phyloP scores from a whole-genome alignment of 495 filamentous ascomycete species.

The Hamigera avellanea region DNA sequence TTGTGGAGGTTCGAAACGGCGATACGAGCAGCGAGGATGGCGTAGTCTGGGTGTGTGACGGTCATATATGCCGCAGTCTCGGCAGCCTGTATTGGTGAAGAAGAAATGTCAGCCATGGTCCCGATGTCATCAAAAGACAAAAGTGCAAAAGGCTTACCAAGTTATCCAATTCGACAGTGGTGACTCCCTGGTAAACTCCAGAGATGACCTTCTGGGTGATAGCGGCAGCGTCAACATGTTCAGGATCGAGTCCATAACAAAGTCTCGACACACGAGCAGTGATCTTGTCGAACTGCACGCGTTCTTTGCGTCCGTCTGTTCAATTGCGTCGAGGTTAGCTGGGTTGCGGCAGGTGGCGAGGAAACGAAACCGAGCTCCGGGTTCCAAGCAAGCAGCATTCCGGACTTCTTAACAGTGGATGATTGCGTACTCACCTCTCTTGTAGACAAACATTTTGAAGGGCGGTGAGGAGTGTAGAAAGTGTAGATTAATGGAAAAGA shows the following conservation, averaged over 20 bases:
- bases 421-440: slow-evolving; percentile 45
- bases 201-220: slow-evolving; percentile 99
- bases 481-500: slow-evolving; percentile 4
- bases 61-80: slow-evolving; percentile 99
- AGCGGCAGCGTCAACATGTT: slow-evolving; percentile 94
- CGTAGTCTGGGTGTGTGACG: slow-evolving; percentile 96
- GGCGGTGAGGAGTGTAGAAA: slow-evolving; percentile 2
- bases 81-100: slow-evolving; percentile 54
- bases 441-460: slow-evolving; percentile 55
- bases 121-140: no score
- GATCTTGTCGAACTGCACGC: slow-evolving; percentile 99
- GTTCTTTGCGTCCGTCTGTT: slow-evolving; percentile 96
- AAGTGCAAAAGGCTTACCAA: slow-evolving; percentile 53
- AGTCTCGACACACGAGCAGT: slow-evolving; percentile 93
- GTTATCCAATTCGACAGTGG: slow-evolving; percentile 90
- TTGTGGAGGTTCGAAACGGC: slow-evolving; percentile 99
- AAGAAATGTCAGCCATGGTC: slow-evolving; percentile 9
- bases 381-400: background rate
- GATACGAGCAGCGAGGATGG: slow-evolving; percentile 95
- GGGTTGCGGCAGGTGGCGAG: slow-evolving; percentile 15
- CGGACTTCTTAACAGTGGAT: background rate
- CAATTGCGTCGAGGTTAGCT: slow-evolving; percentile 13
- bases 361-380: background rate
- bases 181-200: slow-evolving; percentile 97
- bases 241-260: slow-evolving; percentile 91